These are phyloP conservation scores for Zygoascus sp. DNA, from an alignment of 1,139 yeast species.

Conservation along the genomic window DNA sequence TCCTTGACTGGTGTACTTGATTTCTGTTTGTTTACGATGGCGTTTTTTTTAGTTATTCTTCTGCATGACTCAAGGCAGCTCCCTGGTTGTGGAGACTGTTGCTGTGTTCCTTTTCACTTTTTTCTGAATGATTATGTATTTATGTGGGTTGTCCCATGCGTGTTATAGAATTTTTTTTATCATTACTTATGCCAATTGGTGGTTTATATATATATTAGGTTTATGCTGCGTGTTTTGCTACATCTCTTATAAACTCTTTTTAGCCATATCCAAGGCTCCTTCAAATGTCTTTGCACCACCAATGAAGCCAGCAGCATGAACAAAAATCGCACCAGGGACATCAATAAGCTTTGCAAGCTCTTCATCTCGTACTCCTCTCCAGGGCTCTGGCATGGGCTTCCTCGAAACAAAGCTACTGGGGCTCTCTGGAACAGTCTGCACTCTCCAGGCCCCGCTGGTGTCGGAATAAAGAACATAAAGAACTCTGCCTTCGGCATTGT, in stretches of 20 bases:
- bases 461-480: constrained; percentile 80
- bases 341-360: constrained; percentile 68
- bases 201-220: too few species aligned
- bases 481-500: constrained; percentile 47
- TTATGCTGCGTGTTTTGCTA: background rate
- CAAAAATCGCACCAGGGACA: constrained; percentile 78
- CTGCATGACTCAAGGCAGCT: too few species aligned
- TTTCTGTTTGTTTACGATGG: background rate
- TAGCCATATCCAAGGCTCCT: constrained; percentile 75
- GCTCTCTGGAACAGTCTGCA: constrained; percentile 80
- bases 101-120: too few species aligned
- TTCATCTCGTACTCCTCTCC: constrained; percentile 94
- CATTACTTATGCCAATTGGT: too few species aligned
- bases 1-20: background rate
- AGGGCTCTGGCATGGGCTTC: constrained; percentile 77
- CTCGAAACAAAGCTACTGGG: constrained; percentile 78
- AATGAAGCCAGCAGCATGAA: constrained; percentile 96
- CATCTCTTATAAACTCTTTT: constrained; percentile 38
- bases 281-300: constrained; percentile 88
- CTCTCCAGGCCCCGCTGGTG: constrained; percentile 71
- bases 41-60: background rate
- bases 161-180: background rate
- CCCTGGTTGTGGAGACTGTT: too few species aligned
- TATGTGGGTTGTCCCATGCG: background rate
- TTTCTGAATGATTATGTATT: background rate